Conservation (phyloP, 495 filamentous ascomycete species). For the Darksidea phi region DNA sequence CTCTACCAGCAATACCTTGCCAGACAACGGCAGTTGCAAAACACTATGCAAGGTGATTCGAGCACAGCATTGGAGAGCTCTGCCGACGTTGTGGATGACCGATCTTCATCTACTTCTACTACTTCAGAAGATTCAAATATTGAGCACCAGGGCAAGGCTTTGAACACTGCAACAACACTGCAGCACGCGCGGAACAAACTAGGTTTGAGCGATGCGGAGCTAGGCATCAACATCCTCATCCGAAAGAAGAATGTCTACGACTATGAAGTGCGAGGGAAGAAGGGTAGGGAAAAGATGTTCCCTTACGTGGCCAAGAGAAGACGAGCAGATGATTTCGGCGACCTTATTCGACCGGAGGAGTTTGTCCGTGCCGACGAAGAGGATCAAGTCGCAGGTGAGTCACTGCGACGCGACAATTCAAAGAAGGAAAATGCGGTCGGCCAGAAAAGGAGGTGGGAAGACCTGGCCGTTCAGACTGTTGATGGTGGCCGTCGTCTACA, state of each 20-base stretch:
- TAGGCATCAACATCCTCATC: constrained; percentile 88
- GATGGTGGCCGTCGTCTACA: constrained; percentile 31
- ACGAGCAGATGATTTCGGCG: constrained; percentile 87
- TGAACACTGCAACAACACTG: constrained; percentile 81
- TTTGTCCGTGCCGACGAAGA: constrained; percentile 91
- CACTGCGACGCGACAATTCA: constrained; percentile 47
- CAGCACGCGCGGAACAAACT: constrained; percentile 79
- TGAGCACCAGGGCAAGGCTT: constrained; percentile 85
- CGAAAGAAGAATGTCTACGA: constrained; percentile 84
- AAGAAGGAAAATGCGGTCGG: constrained; percentile 67
- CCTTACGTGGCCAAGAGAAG: constrained; percentile 78
- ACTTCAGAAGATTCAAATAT: constrained; percentile 86
- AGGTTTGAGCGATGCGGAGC: constrained; percentile 75
- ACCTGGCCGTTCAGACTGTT: constrained; percentile 47
- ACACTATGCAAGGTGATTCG: constrained; percentile 66
- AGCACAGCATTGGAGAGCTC: constrained; percentile 63
- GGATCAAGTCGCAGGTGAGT: constrained; percentile 71
- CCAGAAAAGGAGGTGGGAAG: constrained; percentile 92
- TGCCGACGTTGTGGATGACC: constrained; percentile 80
- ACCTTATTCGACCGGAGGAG: constrained; percentile 88
- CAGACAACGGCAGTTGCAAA: constrained; percentile 74
- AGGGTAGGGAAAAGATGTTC: constrained; percentile 89
- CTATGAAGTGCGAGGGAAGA: constrained; percentile 89
- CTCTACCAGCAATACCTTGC: constrained; percentile 90
- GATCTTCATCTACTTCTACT: constrained; percentile 71